Evolutionary conservation across 176 grass and related monocot genomes (phyloP), one percentile per base, ranked within the genome.

Genomic region (Avena eriantha): DNA sequence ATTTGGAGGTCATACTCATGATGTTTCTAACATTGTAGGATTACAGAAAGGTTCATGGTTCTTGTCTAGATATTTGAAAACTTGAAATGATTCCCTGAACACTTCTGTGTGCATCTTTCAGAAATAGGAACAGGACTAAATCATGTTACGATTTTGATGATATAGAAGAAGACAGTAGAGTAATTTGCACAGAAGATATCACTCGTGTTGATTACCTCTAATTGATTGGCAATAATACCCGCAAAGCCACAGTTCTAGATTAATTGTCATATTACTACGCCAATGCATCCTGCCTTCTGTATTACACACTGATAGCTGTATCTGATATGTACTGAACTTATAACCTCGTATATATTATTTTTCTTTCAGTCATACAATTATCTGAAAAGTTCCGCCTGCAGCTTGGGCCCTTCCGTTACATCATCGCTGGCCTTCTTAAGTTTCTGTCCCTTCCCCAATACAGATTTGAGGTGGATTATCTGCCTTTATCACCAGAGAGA

Each of bases 401-500:
- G 18, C 48, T 98, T 87, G 96, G 96, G 21, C 90, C 93, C 35
- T 85, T 98, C 80, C 90, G 92, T 43, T 98, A 98, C 61, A 73
- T 95, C 51, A 79, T 94, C 22, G 86, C 96, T 39, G 96, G 96
- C 75, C 24, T 98, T 86, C 88, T 98, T 26, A 98, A 94, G 84
- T 98, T 98, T 87, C 69, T 98, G 15, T 87, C 88, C 72, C 84
- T 98, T 69, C 96, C 96, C 78, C 48, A 91, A 66, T 95, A 98
- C 85, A 92, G 76, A 81, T 98, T 98, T 89, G 90, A 98, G 73
- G 89, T 98, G 81, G 92, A 98, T 10, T 98, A 94, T 89, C 80
- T 93, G 39, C 95, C 93, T 60, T 75, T 48, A 49, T 80, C 91
- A 58, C 82, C 78, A 41, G 88, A 86, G 83, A 76, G 61, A 90